Evolutionary conservation across 2,329 filamentous ascomycete species (phyloP), one percentile per base, ranked within the genome.

Genomic region (Fusarium falciforme): DNA sequence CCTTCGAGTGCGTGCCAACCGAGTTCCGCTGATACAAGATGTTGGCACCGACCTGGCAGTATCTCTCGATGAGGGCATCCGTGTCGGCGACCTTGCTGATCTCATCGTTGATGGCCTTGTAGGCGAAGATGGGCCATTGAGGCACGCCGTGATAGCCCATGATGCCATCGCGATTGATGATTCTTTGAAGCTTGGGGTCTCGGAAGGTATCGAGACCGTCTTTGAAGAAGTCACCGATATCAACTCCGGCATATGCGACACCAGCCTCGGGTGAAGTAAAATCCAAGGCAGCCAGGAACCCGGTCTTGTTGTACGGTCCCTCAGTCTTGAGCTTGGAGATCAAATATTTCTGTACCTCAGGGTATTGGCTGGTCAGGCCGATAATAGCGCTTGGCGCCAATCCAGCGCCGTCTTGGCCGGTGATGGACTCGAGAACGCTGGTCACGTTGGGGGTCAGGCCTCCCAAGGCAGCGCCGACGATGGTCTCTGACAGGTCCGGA

Each of bases 381-480:
- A 79, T 64, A 0, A 79, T 73, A 1, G 73, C 44, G 7, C 72
- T 76, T 1, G 73, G 74, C 0, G 58, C 71, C 6, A 80, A 65
- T 0, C 79, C 79, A 1, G 79, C 75, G 0, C 58, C 14, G 4
- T 59, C 61, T 2, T 67, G 72, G 2, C 80, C 81, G 22, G 83
- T 83, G 12, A 84, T 75, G 0, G 77, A 66, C 4, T 76, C 44
- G 2, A 88, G 61, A 10, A 84, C 82, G 3, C 74, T 80, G 2
- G 78, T 80, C 11, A 85, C 74, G 29, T 87, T 85, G 0, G 86
- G 81, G 0, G 85, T 82, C 5, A 86, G 70, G 0, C 88, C 88
- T 5, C 88, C 88, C 0, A 89, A 70, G 0, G 86, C 88, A 2
- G 83, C 85, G 4, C 87, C 88, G 1, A 80, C 80, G 35, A 90